Base-by-base conservation (phyloP, 106 monocot genomes). In the Allium sativum region DNA sequence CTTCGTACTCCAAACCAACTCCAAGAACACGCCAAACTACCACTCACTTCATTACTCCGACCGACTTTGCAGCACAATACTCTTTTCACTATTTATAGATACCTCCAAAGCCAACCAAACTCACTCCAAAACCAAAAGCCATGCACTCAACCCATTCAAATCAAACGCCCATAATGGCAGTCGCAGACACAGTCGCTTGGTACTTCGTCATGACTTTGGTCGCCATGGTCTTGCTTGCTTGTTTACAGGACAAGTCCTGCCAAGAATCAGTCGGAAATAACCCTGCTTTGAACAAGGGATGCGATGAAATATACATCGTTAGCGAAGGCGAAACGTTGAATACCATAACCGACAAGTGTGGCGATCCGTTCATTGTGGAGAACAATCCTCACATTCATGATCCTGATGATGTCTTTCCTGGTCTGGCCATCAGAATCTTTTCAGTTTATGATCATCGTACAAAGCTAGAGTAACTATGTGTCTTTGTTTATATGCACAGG, bases 281-380 rank as follows among this genome's bases (percentile, higher is more conserved):
- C 9, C 1, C 15, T 10, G 20, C 57, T 8, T 5, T 4, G 12
- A 10, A n/a, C 8, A 40, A 5, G 10, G 21, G 19, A 9, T 78
- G 72, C 12, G 63, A 73, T 1, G 72, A 78, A 52, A 78, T 68
- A 9, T 78, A 78, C n/a, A 68, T 78, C 3, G 72, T 78, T 7
- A 52, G 72, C 4, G 78, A 78, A 14, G 72, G 72, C 10, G 68
- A 78, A 57, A 78, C 72, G 18, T 66, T 73, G 54, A 72, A 72
- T 45, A 78, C 48, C 1, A 73, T 78, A 21, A 78, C 72, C 43
- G 78, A 68, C 41, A 73, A 78, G 78, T 73, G 78, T 20, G 68
- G 72, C 44, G 78, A 78, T 21, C 78, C 68, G 21, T 78, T 64
- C 52, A 73, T 78, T 18, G 68, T 78, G 0, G 78, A 72, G 56